phyloP scores from a whole-genome alignment of 2,329 filamentous ascomycete species.

The Arthrobotrys megalospora region DNA sequence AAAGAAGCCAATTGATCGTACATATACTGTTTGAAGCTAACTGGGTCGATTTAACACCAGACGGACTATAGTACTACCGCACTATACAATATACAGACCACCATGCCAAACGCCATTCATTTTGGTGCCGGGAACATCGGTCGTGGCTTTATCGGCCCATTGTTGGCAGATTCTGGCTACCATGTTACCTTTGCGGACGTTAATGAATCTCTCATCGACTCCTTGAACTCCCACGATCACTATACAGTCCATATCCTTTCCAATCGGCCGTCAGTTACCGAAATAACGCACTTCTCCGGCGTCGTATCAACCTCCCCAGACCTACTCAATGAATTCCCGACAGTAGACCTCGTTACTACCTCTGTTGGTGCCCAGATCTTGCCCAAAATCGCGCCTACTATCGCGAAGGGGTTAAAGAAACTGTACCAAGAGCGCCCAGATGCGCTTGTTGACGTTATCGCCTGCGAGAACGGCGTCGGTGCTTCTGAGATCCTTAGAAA shows the following conservation, averaged over 20 bases:
- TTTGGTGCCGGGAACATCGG: conserved; percentile 91
- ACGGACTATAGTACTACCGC: neutral
- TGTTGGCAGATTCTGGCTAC: conserved; percentile 94
- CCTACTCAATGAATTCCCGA: conserved; percentile 86
- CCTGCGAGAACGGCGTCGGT: conserved; percentile 97
- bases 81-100: conserved; percentile 64
- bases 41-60: neutral
- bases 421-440: conserved; percentile 72
- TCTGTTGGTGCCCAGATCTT: conserved; percentile 97
- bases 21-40: neutral
- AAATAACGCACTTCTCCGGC: conserved; percentile 95
- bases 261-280: conserved; percentile 70
- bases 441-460: conserved; percentile 88
- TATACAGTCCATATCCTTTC: conserved; percentile 78
- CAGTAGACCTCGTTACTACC: conserved; percentile 93
- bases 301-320: conserved; percentile 94
- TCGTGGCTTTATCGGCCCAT: conserved; percentile 88
- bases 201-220: conserved; percentile 83
- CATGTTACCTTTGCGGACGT: conserved; percentile 98
- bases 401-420: conserved; percentile 91
- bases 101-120: conserved; percentile 75
- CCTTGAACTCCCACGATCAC: conserved; percentile 80
- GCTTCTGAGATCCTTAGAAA: conserved; percentile 75
- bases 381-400: conserved; percentile 94
- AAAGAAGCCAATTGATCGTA: neutral